Evolutionary conservation across 768 basidiomycete species (phyloP), one percentile per base, ranked within the genome.

Genomic region (Atractiella rhizophila): DNA sequence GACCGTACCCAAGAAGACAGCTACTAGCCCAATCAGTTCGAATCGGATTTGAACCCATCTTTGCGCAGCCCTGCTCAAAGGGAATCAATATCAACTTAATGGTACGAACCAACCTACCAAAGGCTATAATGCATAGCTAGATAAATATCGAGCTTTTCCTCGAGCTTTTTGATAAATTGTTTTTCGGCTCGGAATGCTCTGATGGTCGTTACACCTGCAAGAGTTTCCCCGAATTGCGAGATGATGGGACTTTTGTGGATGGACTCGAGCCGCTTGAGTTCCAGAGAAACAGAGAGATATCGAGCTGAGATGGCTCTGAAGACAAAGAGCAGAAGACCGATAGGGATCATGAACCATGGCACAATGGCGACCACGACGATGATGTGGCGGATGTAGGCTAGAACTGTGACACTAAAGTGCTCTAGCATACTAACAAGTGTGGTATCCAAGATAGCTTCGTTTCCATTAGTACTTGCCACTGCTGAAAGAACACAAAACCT

Each of bases 391-490:
- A 51, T 55, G 8, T 50, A n/a, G n/a, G n/a, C n/a, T n/a, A n/a
- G n/a, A n/a, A n/a, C n/a, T n/a, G n/a, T n/a, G n/a, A n/a, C n/a
- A n/a, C n/a, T n/a, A n/a, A n/a, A n/a, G n/a, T n/a, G n/a, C n/a
- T n/a, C n/a, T n/a, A n/a, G n/a, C n/a, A n/a, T n/a, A 42, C 13
- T 9, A 46, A 37, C 30, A 43, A 53, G 19, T 48, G 37, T 7
- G 24, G 27, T 2, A 40, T 37, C 0, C 41, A 12, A 4, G 51
- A 30, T 1, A 51, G 29, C n/a, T 53, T 43, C 28, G 57, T 57
- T 46, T 64, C 63, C 33, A 64, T 52, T 0, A 57, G 28, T 59
- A 57, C 36, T 59, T 56, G 46, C 63, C 62, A 18, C 57, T 57
- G 34, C 55, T 57, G 4, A 64, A n/a, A n/a, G n/a, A n/a, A n/a